Evolutionary conservation across 805 yeast genomes (phyloP), one percentile per base, ranked within the genome.

Genomic region (Blastobotrys terrestris): DNA sequence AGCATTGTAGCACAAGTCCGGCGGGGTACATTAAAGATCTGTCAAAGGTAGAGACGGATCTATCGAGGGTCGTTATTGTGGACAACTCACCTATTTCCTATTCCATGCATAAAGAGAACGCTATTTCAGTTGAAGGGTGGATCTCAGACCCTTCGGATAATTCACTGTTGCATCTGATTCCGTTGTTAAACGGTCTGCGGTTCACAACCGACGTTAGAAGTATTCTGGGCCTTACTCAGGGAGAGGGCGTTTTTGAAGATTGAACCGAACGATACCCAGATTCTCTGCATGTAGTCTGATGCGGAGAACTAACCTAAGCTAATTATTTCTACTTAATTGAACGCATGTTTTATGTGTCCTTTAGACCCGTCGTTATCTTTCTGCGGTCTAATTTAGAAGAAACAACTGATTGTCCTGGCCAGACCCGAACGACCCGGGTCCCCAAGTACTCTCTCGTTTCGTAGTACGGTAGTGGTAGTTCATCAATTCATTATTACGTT

Each of bases 121-220:
- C 96, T 1, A 84, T 94, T 19, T 83, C 85, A 72, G 89, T 94
- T 4, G 97, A 91, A 69, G 98, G 99, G 46, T 94, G 99, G 99
- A 89, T 94, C 57, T 88, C 87, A 64, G 99, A 94, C 68, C 96
- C 95, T n/a, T 79, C 84, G 39, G 99, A 94, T 64, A 74, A 83
- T 19, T 96, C 89, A 62, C 72, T 94, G 54, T 72, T 94, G 68
- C 83, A 89, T 61, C 70, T 94, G 50, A 67, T 94, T 44, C 98
- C 99, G 1, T 71, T 94, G 63, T 70, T 89, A 44, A 79, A 83
- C 61, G 84, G 92, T 22, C 69, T 94, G 62, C 76, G 96, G 53
- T 79, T 81, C 57, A 82, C 92, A 22, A 82, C 89, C 6, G 99
- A 92, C 67, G 97, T 92, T 19, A 73, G 97, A 58, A 79, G 79